Conservation (phyloP, 345 rosid genomes). For the Physaria fendleri region DNA sequence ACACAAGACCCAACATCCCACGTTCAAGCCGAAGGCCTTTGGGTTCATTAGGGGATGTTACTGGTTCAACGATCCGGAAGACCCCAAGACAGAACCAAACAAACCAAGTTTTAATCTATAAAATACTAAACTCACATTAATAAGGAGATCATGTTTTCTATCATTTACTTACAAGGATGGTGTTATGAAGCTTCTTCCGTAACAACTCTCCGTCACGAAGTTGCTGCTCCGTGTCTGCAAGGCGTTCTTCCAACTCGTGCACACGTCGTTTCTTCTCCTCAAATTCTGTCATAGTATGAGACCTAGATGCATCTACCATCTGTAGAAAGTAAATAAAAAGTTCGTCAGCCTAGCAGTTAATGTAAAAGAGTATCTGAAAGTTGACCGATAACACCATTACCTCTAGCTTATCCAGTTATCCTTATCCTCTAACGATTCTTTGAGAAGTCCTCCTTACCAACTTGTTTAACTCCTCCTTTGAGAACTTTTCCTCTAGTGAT, state of each 20-base stretch:
- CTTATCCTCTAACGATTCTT: no score
- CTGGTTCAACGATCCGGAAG: no score
- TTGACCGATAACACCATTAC: no score
- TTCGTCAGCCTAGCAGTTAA: background rate
- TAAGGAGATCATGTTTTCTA: background rate
- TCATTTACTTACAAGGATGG: constrained; percentile 55
- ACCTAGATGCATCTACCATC: constrained; percentile 52
- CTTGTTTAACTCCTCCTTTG: constrained; percentile 56
- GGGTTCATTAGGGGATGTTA: no score
- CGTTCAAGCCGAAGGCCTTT: no score
- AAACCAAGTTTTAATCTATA: no score
- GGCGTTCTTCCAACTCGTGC: constrained; percentile 45
- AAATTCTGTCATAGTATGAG: constrained; percentile 44
- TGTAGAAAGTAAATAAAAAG: constrained; percentile 22
- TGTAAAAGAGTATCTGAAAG: background rate
- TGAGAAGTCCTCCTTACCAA: no score
- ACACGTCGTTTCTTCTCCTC: constrained; percentile 43
- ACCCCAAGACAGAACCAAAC: no score
- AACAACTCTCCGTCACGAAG: constrained; percentile 69
- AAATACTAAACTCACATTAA: no score
- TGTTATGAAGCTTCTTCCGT: constrained; percentile 80
- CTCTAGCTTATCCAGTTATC: no score
- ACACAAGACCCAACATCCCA: no score
- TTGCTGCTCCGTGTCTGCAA: constrained; percentile 54
- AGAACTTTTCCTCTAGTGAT: constrained; percentile 45